Conservation (phyloP, 1,284 basidiomycete species). For the Malassezia slooffiae region DNA sequence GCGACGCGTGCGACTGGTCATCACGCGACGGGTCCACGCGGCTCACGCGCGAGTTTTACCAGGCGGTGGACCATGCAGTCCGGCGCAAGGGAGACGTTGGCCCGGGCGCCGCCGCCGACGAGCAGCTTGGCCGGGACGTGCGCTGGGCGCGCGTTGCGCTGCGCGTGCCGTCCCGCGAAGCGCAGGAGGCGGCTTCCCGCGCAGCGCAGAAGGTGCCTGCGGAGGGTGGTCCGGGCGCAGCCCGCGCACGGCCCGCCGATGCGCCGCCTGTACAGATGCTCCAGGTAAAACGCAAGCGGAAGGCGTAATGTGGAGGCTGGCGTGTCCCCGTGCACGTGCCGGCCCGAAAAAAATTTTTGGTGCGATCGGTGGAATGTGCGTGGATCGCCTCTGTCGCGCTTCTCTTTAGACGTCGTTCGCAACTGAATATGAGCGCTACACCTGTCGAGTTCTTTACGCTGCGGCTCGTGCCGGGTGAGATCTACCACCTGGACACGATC, state of each 20-base stretch:
- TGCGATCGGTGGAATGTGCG: not conserved
- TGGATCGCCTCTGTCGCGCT: too few relatives aligned
- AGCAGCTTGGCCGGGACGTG: not conserved
- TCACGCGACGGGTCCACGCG: slow-evolving; percentile 7
- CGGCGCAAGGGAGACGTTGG: slow-evolving; percentile 23
- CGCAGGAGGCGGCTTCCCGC: not conserved
- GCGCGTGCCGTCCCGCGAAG: not conserved
- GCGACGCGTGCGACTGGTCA: slow-evolving; percentile 37
- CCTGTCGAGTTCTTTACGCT: slow-evolving; percentile 40
- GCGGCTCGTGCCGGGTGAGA: slow-evolving; percentile 56
- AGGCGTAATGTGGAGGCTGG: slow-evolving; percentile 5
- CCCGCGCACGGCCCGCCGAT: not conserved
- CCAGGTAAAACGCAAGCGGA: slow-evolving; percentile 3
- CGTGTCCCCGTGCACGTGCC: slow-evolving; percentile 2
- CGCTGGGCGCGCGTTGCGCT: not conserved
- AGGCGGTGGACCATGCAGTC: slow-evolving; percentile 25
- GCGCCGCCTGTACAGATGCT: slow-evolving; percentile 2
- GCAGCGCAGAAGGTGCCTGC: slow-evolving; percentile 1
- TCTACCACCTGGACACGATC: slow-evolving; percentile 56
- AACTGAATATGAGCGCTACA: slow-evolving; percentile 27
- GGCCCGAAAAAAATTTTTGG: slow-evolving; percentile 3
- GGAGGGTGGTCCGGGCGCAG: not conserved
- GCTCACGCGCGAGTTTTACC: slow-evolving; percentile 25
- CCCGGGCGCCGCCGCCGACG: not conserved
- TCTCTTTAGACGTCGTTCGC: too few relatives aligned